Evolutionary conservation across 148 eudicot genomes (phyloP).

Genomic region (Talinum fruticosum): DNA sequence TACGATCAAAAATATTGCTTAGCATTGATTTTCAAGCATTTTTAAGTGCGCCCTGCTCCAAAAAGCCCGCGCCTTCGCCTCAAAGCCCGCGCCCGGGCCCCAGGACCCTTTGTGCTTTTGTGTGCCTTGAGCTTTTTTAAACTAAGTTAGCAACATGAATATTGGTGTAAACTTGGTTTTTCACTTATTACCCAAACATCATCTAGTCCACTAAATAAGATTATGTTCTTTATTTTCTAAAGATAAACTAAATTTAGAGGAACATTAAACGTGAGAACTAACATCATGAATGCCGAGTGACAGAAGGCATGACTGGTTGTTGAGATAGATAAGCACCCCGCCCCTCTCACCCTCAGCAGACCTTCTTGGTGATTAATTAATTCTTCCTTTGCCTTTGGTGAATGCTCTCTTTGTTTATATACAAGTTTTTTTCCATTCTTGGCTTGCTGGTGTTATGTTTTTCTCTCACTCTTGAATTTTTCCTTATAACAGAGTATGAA

Average conservation of each 20-base stretch:
- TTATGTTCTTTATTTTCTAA: not conserved
- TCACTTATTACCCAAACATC: not conserved
- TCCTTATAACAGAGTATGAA: conserved; percentile 58
- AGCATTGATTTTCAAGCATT: too few species aligned
- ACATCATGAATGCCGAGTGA: not conserved
- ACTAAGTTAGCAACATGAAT: not conserved
- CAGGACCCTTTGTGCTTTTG: too few species aligned
- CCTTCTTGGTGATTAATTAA: not conserved
- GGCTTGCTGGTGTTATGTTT: conserved; percentile 7
- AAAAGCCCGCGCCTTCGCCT: too few species aligned
- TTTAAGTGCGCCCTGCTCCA: too few species aligned
- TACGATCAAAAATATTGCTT: too few species aligned
- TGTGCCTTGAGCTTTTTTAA: too few species aligned
- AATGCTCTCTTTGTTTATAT: not conserved
- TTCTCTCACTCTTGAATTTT: not conserved
- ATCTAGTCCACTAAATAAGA: not conserved
- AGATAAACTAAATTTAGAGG: not conserved
- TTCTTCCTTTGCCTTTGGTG: not conserved
- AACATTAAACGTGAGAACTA: not conserved
- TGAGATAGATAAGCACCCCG: too few species aligned
- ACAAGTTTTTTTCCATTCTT: not conserved
- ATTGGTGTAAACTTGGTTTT: not conserved
- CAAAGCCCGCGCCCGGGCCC: too few species aligned
- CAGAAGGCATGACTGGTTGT: not conserved
- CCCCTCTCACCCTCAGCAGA: too few species aligned